phyloP scores from a whole-genome alignment of 257 asterid genomes.

The Solanum tarapatanum region DNA sequence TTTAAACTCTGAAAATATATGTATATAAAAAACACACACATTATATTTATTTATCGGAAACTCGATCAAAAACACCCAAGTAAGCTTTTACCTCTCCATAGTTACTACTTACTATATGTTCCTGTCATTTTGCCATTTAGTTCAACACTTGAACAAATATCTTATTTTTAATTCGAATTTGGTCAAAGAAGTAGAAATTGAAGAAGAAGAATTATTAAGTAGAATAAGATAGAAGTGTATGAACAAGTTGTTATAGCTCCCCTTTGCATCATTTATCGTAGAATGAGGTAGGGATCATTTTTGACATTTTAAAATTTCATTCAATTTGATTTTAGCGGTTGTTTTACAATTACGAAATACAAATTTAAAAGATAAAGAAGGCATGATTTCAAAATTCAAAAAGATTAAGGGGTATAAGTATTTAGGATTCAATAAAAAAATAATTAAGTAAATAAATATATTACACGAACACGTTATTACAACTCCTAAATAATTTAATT shows the following conservation, averaged over 20 bases:
- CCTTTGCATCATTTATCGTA: not conserved
- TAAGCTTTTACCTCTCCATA: not conserved
- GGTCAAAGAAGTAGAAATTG: not conserved
- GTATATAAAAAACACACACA: not conserved
- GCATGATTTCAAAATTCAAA: not conserved
- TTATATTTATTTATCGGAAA: not conserved
- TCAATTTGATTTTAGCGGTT: not conserved
- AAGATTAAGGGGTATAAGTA: not conserved
- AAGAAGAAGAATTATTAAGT: not conserved
- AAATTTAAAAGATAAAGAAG: not conserved
- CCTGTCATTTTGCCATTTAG: not conserved
- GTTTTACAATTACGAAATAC: too few species aligned
- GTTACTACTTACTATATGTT: not conserved
- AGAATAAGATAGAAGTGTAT: not conserved
- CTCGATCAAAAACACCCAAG: not conserved
- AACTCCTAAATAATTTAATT: not conserved
- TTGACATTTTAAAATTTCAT: not conserved
- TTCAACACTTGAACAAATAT: not conserved
- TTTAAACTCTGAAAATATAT: too few species aligned
- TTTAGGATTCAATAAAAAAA: not conserved
- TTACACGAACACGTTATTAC: not conserved
- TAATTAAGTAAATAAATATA: not conserved
- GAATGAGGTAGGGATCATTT: not conserved
- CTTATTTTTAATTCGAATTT: not conserved
- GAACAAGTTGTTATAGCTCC: not conserved